A percentile compares a stretch with the other conserved stretches of the same genome.
phyloP scores from a whole-genome alignment of 768 basidiomycete genomes.

The Termitomyces bulborhizus region DNA sequence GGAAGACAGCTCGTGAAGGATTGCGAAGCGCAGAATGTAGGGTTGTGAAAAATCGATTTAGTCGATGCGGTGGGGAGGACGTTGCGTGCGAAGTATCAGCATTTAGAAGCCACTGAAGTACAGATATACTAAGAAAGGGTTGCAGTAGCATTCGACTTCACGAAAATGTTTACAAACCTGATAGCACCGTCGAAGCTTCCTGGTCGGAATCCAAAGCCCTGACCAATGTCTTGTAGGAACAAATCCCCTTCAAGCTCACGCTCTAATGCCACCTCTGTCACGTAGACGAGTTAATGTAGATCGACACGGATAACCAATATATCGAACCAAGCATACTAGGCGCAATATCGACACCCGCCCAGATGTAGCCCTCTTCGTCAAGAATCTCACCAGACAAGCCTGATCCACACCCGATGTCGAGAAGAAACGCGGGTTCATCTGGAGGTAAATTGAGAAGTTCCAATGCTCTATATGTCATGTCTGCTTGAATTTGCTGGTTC shows the following conservation, averaged over 20 bases:
- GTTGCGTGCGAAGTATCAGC: slow-evolving; percentile 89
- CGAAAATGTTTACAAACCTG: slow-evolving; percentile 44
- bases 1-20: slow-evolving; percentile 80
- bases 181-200: slow-evolving; percentile 98
- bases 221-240: slow-evolving; percentile 96
- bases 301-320: not conserved
- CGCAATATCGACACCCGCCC: slow-evolving; percentile 92
- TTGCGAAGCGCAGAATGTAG: slow-evolving; percentile 82
- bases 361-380: slow-evolving; percentile 88
- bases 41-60: slow-evolving; percentile 88
- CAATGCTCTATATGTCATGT: slow-evolving; percentile 95
- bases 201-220: slow-evolving; percentile 95
- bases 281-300: not conserved
- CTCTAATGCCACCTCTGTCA: slow-evolving; percentile 87
- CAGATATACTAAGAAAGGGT: slow-evolving; percentile 68
- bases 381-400: slow-evolving; percentile 95
- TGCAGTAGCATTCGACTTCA: not conserved
- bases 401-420: slow-evolving; percentile 98
- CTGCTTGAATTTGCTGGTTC: slow-evolving; percentile 92
- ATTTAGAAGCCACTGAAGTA: slow-evolving; percentile 98
- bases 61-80: slow-evolving; percentile 83
- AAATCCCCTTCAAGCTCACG: slow-evolving; percentile 94
- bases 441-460: slow-evolving; percentile 83
- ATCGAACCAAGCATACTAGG: slow-evolving; percentile 92
- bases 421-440: slow-evolving; percentile 74